Evolutionary conservation across 768 basidiomycete species (phyloP).

Genomic region (Pleurotus djamor): DNA sequence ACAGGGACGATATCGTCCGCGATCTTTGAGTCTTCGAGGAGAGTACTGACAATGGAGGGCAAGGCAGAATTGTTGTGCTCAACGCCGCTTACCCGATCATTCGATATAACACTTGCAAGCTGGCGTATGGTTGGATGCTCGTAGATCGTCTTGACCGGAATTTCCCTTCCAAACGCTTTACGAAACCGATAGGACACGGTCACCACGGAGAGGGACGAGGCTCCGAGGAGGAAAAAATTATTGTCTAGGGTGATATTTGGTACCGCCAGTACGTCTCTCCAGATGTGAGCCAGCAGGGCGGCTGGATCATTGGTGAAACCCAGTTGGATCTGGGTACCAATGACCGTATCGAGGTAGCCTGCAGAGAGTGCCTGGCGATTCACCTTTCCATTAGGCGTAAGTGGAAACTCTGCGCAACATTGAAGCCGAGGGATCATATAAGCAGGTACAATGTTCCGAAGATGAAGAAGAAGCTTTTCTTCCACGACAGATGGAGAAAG

Average conservation of each 20-base stretch:
- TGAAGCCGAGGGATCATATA: constrained; percentile 2
- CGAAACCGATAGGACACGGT: neutral
- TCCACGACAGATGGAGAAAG: neutral
- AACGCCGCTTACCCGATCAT: too few species aligned
- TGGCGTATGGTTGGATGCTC: neutral
- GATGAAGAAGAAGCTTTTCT: neutral
- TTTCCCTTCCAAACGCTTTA: neutral
- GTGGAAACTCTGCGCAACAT: neutral
- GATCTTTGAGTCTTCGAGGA: neutral
- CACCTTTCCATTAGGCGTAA: constrained; percentile 4
- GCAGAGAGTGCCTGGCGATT: neutral
- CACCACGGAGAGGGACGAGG: neutral
- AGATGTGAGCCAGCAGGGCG: neutral
- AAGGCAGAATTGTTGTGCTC: neutral
- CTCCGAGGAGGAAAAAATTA: constrained; percentile 2
- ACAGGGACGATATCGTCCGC: neutral
- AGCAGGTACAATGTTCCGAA: neutral
- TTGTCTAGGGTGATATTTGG: neutral
- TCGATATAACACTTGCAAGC: neutral
- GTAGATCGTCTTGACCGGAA: neutral
- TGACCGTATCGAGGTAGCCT: too few species aligned
- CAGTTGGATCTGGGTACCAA: too few species aligned
- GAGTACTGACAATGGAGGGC: neutral
- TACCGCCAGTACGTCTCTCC: neutral
- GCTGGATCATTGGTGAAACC: too few species aligned